A percentile compares a stretch with the other conserved stretches of the same genome.
These are phyloP conservation scores for Penicillium digitatum DNA, from an alignment of 2,329 filamentous ascomycete species.

Conservation along the genomic window DNA sequence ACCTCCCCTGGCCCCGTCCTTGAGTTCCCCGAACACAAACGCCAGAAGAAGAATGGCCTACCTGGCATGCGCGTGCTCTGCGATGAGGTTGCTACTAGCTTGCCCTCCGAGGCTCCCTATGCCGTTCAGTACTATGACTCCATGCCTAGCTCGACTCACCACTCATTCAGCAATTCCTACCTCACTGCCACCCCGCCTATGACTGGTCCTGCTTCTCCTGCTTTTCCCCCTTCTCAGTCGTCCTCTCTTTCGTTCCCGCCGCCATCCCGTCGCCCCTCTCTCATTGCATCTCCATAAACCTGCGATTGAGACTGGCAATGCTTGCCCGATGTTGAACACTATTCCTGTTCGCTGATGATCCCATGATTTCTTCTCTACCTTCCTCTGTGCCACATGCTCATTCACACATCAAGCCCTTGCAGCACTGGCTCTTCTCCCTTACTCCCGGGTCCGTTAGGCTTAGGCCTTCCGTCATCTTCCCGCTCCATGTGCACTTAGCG, in stretches of 20 bases:
- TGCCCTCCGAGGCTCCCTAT: slow-evolving; percentile 21
- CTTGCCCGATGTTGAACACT: background rate
- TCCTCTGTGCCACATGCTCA: background rate
- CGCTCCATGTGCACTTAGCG: slow-evolving; percentile 28
- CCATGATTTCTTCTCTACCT: slow-evolving; percentile 7
- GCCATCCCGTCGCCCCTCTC: slow-evolving; percentile 29
- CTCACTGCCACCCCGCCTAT: slow-evolving; percentile 33
- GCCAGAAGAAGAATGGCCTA: slow-evolving; percentile 29
- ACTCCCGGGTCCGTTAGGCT: slow-evolving; percentile 7
- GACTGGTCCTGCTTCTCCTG: slow-evolving; percentile 36
- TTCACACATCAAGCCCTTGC: background rate
- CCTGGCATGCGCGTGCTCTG: slow-evolving; percentile 37
- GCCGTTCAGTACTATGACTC: slow-evolving; percentile 19
- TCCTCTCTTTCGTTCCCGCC: slow-evolving; percentile 26
- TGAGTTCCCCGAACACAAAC: slow-evolving; percentile 27
- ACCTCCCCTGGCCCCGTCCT: slow-evolving; percentile 26
- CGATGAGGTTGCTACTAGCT: slow-evolving; percentile 30
- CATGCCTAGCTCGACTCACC: slow-evolving; percentile 25
- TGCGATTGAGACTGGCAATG: slow-evolving; percentile 6
- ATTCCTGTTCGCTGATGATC: slow-evolving; percentile 9
- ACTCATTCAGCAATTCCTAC: slow-evolving; percentile 29
- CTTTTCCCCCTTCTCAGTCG: slow-evolving; percentile 25
- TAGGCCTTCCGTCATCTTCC: slow-evolving; percentile 12
- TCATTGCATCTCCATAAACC: slow-evolving; percentile 25
- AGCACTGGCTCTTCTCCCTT: background rate